Evolutionary conservation across 768 basidiomycete species (phyloP).

Genomic region (Calocera viscosa): DNA sequence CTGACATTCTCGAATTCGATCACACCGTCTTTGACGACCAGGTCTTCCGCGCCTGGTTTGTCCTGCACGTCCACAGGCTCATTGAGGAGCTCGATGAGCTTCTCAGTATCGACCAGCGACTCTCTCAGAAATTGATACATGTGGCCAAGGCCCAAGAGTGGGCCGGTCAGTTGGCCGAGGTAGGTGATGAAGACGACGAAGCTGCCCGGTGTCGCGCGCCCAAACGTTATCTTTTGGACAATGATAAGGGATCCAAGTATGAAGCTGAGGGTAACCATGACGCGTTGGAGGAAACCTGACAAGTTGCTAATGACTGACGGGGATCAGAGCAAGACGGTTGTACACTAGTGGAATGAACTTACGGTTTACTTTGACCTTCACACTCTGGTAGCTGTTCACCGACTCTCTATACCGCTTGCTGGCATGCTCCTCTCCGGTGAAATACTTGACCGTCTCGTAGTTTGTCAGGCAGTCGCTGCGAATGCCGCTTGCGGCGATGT

Average conservation of each 20-base stretch:
- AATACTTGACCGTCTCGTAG: constrained; percentile 68
- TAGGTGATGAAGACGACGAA: constrained; percentile 78
- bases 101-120: constrained; percentile 71
- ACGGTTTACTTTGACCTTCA: constrained; percentile 67
- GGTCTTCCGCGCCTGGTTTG: constrained; percentile 57
- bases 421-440: constrained; percentile 72
- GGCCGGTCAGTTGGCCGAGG: constrained; percentile 55
- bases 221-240: constrained; percentile 49
- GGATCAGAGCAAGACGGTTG: constrained; percentile 5
- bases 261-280: constrained; percentile 69
- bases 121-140: constrained; percentile 67
- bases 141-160: constrained; percentile 63
- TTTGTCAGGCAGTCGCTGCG: constrained; percentile 57
- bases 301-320: constrained; percentile 35
- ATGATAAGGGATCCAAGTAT: constrained; percentile 77
- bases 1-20: constrained; percentile 85
- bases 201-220: constrained; percentile 39
- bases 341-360: constrained; percentile 21
- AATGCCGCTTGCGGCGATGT: constrained; percentile 68
- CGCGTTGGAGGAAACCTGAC: constrained; percentile 65
- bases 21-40: constrained; percentile 59
- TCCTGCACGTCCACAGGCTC: constrained; percentile 79
- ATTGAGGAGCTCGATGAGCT: constrained; percentile 63
- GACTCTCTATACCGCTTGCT: constrained; percentile 56
- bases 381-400: constrained; percentile 46